Base-by-base conservation (phyloP, 2,329 filamentous ascomycete genomes). In the Metarhizium rileyi region DNA sequence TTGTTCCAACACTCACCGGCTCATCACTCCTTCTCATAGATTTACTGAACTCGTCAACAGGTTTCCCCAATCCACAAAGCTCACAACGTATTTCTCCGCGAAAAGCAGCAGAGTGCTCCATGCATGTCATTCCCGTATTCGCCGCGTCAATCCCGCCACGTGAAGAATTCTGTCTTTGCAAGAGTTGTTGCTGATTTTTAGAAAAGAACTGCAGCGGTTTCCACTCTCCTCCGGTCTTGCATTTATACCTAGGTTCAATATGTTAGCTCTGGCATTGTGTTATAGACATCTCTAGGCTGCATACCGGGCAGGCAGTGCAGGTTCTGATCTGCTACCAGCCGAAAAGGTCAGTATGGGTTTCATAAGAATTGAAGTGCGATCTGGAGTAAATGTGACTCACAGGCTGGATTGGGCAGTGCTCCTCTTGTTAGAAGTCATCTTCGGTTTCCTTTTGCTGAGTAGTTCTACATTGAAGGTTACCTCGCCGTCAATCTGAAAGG, bases 141-240 rank as follows among this genome's bases (percentile, higher is more conserved):
- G 59, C 59, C 1, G 65, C 50, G 22, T 66, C 52, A n/a, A 65
- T 38, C 47, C 3, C 36, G 30, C 3, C 53, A 20, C 3, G 23
- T 43, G 2, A 51, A 50, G 20, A 56, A 3, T 20, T 42, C 33
- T 59, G 57, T 16, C 44, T 18, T 10, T 57, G 51, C 10, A 67
- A 44, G 5, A 61, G 47, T 18, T 55, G 57, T 46, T 62, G 63
- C 46, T 70, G 65, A 4, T 51, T 61, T 5, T 56, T 57, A 5
- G 66, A 68, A 50, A 70, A 70, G 3, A 52, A 53, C 3, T 53
- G 44, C 2, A 63, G 47, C 0, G 59, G 47, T 44, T 64, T 66
- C 64, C 62, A 69, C 49, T 70, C 67, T n/a, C 60, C 57, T 3
- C 67, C 67, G 18, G 62, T 53, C 27, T 63, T 60, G 58, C 67